A percentile compares a stretch with the other conserved stretches of the same genome.
Conservation (phyloP, 306 rosid genomes). For the Calophaca sinica region DNA sequence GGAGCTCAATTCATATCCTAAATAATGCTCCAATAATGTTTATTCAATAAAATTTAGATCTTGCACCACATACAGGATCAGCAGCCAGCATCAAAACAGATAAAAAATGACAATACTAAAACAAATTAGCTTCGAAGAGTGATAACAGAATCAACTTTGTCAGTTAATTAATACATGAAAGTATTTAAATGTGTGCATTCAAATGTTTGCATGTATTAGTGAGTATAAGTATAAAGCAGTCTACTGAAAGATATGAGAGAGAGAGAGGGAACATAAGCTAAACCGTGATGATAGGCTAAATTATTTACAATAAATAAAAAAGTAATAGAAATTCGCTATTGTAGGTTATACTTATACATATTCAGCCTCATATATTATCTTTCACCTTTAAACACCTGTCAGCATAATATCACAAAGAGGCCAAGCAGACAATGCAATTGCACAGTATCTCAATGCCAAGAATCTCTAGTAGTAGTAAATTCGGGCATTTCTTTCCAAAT, state of each 20-base stretch:
- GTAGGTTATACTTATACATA: conserved; percentile 24
- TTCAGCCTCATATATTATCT: conserved; percentile 11
- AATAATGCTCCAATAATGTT: conserved; percentile 28
- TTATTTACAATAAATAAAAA: background rate
- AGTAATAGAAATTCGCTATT: background rate
- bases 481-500: background rate
- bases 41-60: conserved; percentile 19
- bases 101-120: background rate
- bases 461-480: background rate
- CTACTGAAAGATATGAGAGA: background rate
- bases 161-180: conserved; percentile 11
- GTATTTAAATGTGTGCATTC: background rate
- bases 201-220: background rate
- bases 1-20: too few species aligned
- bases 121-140: background rate
- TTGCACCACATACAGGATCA: conserved; percentile 26
- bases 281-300: background rate
- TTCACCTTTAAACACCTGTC: background rate
- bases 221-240: background rate
- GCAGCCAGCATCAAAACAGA: conserved; percentile 24
- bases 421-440: conserved; percentile 8
- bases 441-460: conserved; percentile 19
- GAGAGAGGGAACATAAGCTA: background rate
- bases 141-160: background rate
- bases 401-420: background rate